Evolutionary conservation across 768 basidiomycete genomes (phyloP), one percentile per base, ranked within the genome.

Genomic region (Mycena haematopus): DNA sequence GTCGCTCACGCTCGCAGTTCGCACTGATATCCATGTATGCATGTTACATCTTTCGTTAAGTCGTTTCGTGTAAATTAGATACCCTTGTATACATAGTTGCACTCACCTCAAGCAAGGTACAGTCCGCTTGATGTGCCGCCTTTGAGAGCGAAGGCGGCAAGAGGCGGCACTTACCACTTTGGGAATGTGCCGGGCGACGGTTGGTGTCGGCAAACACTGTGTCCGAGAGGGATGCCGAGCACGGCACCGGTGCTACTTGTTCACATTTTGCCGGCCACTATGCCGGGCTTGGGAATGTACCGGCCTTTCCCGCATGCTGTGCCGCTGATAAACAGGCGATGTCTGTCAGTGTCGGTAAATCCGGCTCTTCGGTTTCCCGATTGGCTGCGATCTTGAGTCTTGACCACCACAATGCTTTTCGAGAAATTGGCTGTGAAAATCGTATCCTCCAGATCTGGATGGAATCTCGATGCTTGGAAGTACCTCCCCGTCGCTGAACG

Each of bases 401-500:
- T 31, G 50, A 17, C n/a, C 19, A 40, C 54, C 27, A 47, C 42
- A 29, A 67, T 67, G 66, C 14, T 50, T 21, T 65, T 68, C 55
- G 56, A 60, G 25, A 66, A 58, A 54, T 56, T 57, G 1, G 25
- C 46, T 7, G n/a, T 78, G 55, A 74, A 71, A 53, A 74, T 79
- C 21, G 71, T 74, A 0, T 79, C 77, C 3, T 65, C 61, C 6
- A 72, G 69, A 0, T 49, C 70, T 1, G 70, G 67, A 10, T 79
- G 78, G 76, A 62, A 71, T 29, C 67, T 79, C 3, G 75, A 77
- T 56, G 72, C 71, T 4, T 79, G 77, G 76, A 66, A 72, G 46
- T 79, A 72, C 56, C 52, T 73, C 13, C 78, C 77, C 2, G 35
- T 40, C 6, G 49, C 55, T 8, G 52, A 49, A 11, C 40, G n/a